Evolutionary conservation across 2,329 filamentous ascomycete species (phyloP), one percentile per base, ranked within the genome.

Genomic region (Chaetomium olivaceum): DNA sequence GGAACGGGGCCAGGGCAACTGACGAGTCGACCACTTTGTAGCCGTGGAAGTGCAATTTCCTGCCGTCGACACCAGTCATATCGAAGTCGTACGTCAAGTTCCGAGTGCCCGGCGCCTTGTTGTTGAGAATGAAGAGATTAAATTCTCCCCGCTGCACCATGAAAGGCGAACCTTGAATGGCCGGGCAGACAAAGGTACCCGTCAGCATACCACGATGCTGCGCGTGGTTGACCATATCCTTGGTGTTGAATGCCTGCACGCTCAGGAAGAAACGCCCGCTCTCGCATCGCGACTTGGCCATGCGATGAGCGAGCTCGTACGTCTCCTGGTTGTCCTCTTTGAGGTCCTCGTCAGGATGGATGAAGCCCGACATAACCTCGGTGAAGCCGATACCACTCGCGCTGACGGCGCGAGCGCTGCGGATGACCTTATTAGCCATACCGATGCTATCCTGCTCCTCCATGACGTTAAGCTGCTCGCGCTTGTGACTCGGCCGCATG

Each of bases 41-140:
- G 0, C 87, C 87, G 67, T 87, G 80, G 72, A 90, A 86, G 65
- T 84, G 83, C 55, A 87, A 80, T 57, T 76, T 77, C 54, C 79
- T 77, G 16, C 84, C 84, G 66, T 85, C 77, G 4, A 82, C 78
- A 5, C 84, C 84, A 29, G 78, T 78, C 81, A 90, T 83, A 69
- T 85, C 83, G 66, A 89, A 86, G 71, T 87, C 82, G 71, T 90
- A 90, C 0, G 82, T 83, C 33, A 90, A 75, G 67, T 86, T 88
- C 31, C 80, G 80, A 5, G 85, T 87, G 21, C 86, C 85, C 0
- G 87, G 81, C 0, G 83, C 80, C 65, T 82, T 79, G 43, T 79
- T 75, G 70, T 87, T 83, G 16, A 79, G 73, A 39, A 80, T 79
- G 71, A 89, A 89, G 23, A 89, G 75, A 36, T 84, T 81, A 70